Evolutionary conservation across 306 rosid genomes (phyloP).

Genomic region (Astragalus membranaceus): DNA sequence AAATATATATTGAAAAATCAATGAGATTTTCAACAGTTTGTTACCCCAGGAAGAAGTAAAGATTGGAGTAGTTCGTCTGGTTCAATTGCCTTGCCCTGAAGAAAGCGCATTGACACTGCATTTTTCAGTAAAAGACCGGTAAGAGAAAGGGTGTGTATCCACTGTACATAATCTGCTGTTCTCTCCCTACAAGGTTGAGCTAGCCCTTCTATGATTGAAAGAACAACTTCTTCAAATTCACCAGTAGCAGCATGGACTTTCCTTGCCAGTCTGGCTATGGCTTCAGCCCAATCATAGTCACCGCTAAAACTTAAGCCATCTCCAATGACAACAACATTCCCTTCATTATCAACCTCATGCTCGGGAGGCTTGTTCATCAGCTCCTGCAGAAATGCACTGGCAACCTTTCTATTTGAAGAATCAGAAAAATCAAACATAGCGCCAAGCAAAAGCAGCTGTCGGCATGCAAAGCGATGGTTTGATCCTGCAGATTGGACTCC

Average conservation of each 20-base stretch:
- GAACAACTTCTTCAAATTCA: constrained; percentile 79
- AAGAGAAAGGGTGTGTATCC: constrained; percentile 90
- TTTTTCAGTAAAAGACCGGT: constrained; percentile 71
- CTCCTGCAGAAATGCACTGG: constrained; percentile 73
- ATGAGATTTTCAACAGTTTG: neutral
- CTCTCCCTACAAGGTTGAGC: constrained; percentile 91
- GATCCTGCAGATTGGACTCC: constrained; percentile 46
- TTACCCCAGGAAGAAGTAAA: constrained; percentile 87
- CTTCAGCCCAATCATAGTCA: constrained; percentile 85
- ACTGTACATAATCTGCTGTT: constrained; percentile 74
- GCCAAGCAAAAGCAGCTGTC: constrained; percentile 89
- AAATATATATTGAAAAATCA: neutral
- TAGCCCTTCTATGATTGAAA: constrained; percentile 61
- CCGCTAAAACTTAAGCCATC: constrained; percentile 95
- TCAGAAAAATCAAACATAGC: constrained; percentile 89
- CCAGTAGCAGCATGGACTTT: constrained; percentile 81
- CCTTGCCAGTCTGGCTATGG: constrained; percentile 61
- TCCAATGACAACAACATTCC: constrained; percentile 73
- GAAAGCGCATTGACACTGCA: constrained; percentile 48
- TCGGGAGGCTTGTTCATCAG: constrained; percentile 75
- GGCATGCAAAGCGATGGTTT: constrained; percentile 66
- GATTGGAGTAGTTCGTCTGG: constrained; percentile 65
- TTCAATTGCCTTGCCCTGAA: constrained; percentile 60
- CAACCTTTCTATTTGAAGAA: constrained; percentile 67
- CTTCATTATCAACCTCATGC: constrained; percentile 74